phyloP scores from a whole-genome alignment of 2,329 filamentous ascomycete species.

The Microdochium paspali region DNA sequence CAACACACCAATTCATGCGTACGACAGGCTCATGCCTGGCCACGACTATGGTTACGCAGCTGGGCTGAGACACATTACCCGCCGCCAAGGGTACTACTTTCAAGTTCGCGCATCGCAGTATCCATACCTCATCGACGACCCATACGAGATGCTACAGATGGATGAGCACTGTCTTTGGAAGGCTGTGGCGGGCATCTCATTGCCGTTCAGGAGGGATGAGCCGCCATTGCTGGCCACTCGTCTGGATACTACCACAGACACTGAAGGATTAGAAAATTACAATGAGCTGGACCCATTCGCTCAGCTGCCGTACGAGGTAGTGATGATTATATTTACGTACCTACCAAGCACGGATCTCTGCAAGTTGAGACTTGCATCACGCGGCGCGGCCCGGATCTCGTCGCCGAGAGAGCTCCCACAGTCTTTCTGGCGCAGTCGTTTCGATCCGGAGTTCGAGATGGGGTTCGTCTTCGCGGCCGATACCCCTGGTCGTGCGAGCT shows the following conservation, averaged over 20 bases:
- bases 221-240: background rate
- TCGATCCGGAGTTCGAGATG: slow-evolving; percentile 8
- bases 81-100: slow-evolving; percentile 2
- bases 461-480: slow-evolving; percentile 12
- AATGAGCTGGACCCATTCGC: slow-evolving; percentile 10
- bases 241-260: background rate
- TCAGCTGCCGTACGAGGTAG: slow-evolving; percentile 10
- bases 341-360: slow-evolving; percentile 8
- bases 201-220: background rate
- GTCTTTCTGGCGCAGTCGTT: slow-evolving; percentile 12
- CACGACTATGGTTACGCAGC: slow-evolving; percentile 8
- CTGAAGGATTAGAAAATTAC: no score
- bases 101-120: slow-evolving; percentile 4
- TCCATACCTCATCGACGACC: slow-evolving; percentile 8
- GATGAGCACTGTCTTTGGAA: slow-evolving; percentile 4
- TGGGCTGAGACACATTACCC: slow-evolving; percentile 1
- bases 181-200: background rate
- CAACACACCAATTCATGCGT: slow-evolving; percentile 7
- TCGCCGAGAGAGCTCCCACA: slow-evolving; percentile 6
- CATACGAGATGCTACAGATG: slow-evolving; percentile 7
- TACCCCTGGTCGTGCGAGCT: slow-evolving; percentile 2
- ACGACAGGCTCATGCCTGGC: slow-evolving; percentile 3
- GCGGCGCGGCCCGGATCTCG: slow-evolving; percentile 6
- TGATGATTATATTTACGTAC: slow-evolving; percentile 7
- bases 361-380: slow-evolving; percentile 9